Conservation (phyloP, 169 alveolate species). For the Neospora caninum region DNA sequence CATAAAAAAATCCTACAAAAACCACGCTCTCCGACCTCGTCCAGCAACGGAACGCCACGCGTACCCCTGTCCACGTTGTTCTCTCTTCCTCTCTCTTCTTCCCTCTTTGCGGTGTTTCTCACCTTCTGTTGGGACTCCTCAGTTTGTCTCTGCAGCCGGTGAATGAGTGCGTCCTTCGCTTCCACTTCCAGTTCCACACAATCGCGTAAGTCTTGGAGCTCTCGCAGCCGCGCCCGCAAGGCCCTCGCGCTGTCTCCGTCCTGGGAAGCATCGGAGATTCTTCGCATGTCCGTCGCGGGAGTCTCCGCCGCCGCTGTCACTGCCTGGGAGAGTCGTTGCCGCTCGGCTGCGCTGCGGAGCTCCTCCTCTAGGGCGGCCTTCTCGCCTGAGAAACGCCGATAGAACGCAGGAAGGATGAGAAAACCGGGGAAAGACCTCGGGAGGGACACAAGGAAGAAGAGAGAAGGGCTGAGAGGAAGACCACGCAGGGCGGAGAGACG, state of each 20-base stretch:
- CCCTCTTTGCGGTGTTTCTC: neutral
- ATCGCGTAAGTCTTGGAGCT: neutral
- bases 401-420: too few species aligned
- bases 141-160: conserved; percentile 40
- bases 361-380: conserved; percentile 48
- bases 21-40: too few species aligned
- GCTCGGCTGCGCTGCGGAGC: neutral
- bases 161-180: conserved; percentile 61
- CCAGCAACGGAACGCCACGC: too few species aligned
- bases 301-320: conserved; percentile 42
- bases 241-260: neutral
- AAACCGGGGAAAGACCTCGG: too few species aligned
- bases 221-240: neutral
- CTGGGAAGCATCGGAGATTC: neutral
- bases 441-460: too few species aligned
- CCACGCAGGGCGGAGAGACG: too few species aligned
- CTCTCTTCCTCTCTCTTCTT: too few species aligned
- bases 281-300: neutral
- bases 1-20: too few species aligned
- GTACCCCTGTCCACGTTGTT: too few species aligned
- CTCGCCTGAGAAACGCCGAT: conserved; percentile 22
- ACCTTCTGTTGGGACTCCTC: conserved; percentile 62
- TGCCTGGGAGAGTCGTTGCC: conserved; percentile 21
- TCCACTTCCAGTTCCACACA: conserved; percentile 60
- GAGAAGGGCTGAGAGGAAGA: too few species aligned